Conservation (phyloP, 2,329 filamentous ascomycete species). For the Neoscytalidium dimidiatum region DNA sequence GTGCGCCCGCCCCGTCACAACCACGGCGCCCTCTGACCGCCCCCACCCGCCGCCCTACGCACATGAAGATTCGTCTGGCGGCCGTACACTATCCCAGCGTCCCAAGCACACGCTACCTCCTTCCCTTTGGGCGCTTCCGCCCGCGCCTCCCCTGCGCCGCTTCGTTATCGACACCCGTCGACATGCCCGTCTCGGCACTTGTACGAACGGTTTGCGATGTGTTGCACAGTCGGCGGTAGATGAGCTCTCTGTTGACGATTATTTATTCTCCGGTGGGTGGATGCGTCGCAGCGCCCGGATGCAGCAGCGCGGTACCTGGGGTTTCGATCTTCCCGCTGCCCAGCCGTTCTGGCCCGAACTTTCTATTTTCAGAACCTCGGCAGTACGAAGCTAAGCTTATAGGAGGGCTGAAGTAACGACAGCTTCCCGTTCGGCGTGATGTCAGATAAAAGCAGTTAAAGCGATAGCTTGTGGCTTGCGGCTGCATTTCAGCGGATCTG, state of each 20-base stretch:
- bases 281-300: not conserved
- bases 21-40: constrained; percentile 8
- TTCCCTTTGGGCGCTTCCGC: not conserved
- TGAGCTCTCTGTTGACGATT: not conserved
- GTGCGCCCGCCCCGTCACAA: constrained; percentile 16
- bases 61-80: constrained; percentile 8
- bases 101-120: constrained; percentile 12
- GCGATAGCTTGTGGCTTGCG: not conserved
- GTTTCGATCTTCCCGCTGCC: constrained; percentile 6
- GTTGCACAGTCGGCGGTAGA: not conserved
- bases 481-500: not conserved
- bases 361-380: constrained; percentile 12
- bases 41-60: constrained; percentile 14
- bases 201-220: no score
- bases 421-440: not conserved
- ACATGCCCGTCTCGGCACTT: not conserved
- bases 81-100: not conserved
- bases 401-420: not conserved
- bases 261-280: not conserved
- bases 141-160: not conserved
- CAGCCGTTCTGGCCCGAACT: not conserved
- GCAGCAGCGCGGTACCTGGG: not conserved
- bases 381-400: not conserved
- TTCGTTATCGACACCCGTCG: not conserved
- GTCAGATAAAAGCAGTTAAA: not conserved